Base-by-base conservation (phyloP, 176 grass and related monocot species). In the Panicum miliaceum region DNA sequence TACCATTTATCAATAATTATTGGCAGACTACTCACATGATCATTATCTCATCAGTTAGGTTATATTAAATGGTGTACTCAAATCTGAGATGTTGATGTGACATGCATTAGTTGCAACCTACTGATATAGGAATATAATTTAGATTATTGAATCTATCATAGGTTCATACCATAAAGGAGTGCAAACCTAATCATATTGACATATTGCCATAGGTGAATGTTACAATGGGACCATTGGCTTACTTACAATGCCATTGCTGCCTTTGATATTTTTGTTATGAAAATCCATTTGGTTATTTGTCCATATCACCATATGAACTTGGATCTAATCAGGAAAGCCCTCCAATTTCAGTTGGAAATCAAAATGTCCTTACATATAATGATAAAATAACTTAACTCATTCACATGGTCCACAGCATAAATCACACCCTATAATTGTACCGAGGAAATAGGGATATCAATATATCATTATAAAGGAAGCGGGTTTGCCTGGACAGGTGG, bases 401-500 rank as follows among this genome's bases (percentile, higher is more conserved):
- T 74, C 41, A 16, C 40, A 40, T 51, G 60, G 48, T 73, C 32
- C 64, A 77, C 37, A 47, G 36, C 57, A 2, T 14, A 68, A 3
- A 18, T 16, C 22, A 0, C 12, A 59, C 23, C 22, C 42, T 41
- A 52, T 62, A 13, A 81, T 63, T 82, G 57, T 20, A 54, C 42
- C 20, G 9, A 43, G 27, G 40, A 68, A 29, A 68, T 0, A 9
- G 1, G 8, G 19, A 54, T 76, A 54, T n/a, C 12, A 15, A 48
- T 48, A 48, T 19, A 81, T 53, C 11, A 51, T 32, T n/a, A 76
- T 72, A 75, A 37, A 40, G 14, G 32, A 85, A 42, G 25, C 29
- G 48, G 37, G 38, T 78, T 52, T 19, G 19, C 58, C 53, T 57
- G 58, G 57, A n/a, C 32, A 53, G 11, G 22, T 75, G 43, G 35